A percentile compares a stretch with the other conserved stretches of the same genome.
Evolutionary conservation across 345 rosid species (phyloP).

Genomic region (Lagerstroemia speciosa): DNA sequence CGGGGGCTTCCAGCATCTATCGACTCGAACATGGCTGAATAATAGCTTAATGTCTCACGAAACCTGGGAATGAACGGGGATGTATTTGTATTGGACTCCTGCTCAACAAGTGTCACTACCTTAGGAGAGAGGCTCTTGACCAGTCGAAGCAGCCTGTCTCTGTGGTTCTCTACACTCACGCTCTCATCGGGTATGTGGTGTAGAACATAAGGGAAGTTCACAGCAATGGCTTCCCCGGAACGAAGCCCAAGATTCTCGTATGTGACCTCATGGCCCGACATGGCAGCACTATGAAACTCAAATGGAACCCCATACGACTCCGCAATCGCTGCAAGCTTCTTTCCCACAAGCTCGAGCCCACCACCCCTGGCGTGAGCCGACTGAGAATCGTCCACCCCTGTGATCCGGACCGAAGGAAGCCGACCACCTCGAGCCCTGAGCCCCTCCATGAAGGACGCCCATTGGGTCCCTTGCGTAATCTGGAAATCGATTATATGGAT

Average conservation of each 20-base stretch:
- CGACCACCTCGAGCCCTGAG: conserved; percentile 61
- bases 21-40: conserved; percentile 17
- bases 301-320: conserved; percentile 48
- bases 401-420: conserved; percentile 58
- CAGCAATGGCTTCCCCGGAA: conserved; percentile 66
- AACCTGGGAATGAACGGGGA: conserved; percentile 13
- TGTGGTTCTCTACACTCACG: conserved; percentile 60
- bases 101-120: conserved; percentile 19
- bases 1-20: conserved; percentile 8
- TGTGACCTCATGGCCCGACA: conserved; percentile 60
- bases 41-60: conserved; percentile 14
- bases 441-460: conserved; percentile 45
- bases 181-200: conserved; percentile 99
- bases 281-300: conserved; percentile 66
- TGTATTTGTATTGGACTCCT: conserved; percentile 19
- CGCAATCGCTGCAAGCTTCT: conserved; percentile 44
- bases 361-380: conserved; percentile 87
- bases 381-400: conserved; percentile 90
- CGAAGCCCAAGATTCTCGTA: conserved; percentile 46
- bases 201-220: conserved; percentile 73
- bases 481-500: conserved; percentile 66
- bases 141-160: conserved; percentile 69
- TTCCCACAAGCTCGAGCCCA: conserved; percentile 64
- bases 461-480: conserved; percentile 57
- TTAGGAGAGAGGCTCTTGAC: conserved; percentile 66